Base-by-base conservation (phyloP, 805 yeast genomes). In the Kuraishia cidri region DNA sequence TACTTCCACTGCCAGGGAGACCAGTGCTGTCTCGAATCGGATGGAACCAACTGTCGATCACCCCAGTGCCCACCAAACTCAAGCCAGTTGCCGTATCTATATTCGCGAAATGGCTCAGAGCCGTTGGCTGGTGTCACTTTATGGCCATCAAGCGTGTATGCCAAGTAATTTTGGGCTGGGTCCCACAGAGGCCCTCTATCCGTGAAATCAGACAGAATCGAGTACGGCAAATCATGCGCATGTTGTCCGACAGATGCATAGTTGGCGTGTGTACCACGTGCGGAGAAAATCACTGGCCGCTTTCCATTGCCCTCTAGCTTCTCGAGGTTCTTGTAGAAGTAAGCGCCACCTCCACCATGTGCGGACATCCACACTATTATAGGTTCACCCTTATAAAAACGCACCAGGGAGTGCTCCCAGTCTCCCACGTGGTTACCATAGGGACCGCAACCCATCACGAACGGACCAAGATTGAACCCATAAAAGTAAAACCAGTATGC, bases 341-440 rank as follows among this genome's bases (percentile, higher is more conserved):
- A 90, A 0, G 95, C 96, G 20, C 87, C 80, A 6, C 98, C 98
- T 9, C 97, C 97, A 2, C 97, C 95, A 56, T 90, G 98, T 1
- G 97, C 97, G 19, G 94, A 79, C 94, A 92, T 82, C 97, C 97
- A 90, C 14, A 88, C 75, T 33, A 81, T 71, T 9, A 77, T 65
- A 0, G 98, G 97, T 37, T 65, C 58, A 1, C 95, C 95, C 3
- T 79, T 69, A 46, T 77, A 73, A 50, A 85, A 90, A 17, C 98
- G 64, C 10, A 87, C 90, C 23, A 90, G 58, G 1, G 94, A 76
- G 54, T 90, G 98, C 46, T 90, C 98, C 98, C 98, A 90, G 60
- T 90, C 98, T 5, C 97, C 98, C 22, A 92, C 76, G 50, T 90
- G 98, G 52, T 90, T 83, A 0, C 98, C 98, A 62, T 81, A 92